Percentiles rank a stretch among this genome's conserved stretches.
These are phyloP conservation scores for Colletotrichum caudatum DNA, from an alignment of 2,329 filamentous ascomycete species.

Conservation along the genomic window DNA sequence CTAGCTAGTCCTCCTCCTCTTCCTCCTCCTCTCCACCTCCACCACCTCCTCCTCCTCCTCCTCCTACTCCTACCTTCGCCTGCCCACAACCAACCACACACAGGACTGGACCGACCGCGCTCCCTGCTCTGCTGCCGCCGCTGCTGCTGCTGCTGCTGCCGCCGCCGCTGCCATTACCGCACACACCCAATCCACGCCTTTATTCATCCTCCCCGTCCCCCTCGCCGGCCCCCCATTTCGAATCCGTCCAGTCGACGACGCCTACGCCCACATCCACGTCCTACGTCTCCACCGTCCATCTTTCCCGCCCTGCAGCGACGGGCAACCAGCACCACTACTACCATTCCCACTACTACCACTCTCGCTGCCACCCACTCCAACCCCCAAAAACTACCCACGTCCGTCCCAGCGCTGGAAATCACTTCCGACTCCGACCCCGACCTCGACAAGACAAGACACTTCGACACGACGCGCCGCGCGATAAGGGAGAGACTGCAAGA, in stretches of 20 bases:
- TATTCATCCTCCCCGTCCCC: conserved; percentile 4
- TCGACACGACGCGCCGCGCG: conserved; percentile 45
- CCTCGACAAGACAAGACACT: conserved; percentile 43
- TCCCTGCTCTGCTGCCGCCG: not conserved
- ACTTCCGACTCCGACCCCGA: conserved; percentile 35
- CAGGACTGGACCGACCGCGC: conserved; percentile 2
- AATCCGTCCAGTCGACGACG: conserved; percentile 26
- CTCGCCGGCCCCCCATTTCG: conserved; percentile 36
- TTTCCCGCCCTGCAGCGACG: conserved; percentile 41
- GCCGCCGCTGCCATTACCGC: not conserved
- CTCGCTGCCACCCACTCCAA: conserved; percentile 36
- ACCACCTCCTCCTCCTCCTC: conserved; percentile 1
- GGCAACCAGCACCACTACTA: conserved; percentile 31
- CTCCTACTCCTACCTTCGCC: conserved; percentile 3
- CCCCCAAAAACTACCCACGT: conserved; percentile 22
- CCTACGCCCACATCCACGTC: not conserved
- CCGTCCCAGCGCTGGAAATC: conserved; percentile 33
- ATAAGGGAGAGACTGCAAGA: conserved; percentile 42
- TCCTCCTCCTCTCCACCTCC: conserved; percentile 9
- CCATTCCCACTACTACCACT: conserved; percentile 36
- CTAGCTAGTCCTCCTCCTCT: not conserved
- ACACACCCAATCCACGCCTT: conserved; percentile 30
- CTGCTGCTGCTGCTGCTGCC: too few relatives aligned
- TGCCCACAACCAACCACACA: conserved; percentile 15
- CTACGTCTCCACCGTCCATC: conserved; percentile 36